A percentile compares a stretch with the other conserved stretches of the same genome.
Conservation (phyloP, 257 asterid genomes). For the Catharanthus roseus region DNA sequence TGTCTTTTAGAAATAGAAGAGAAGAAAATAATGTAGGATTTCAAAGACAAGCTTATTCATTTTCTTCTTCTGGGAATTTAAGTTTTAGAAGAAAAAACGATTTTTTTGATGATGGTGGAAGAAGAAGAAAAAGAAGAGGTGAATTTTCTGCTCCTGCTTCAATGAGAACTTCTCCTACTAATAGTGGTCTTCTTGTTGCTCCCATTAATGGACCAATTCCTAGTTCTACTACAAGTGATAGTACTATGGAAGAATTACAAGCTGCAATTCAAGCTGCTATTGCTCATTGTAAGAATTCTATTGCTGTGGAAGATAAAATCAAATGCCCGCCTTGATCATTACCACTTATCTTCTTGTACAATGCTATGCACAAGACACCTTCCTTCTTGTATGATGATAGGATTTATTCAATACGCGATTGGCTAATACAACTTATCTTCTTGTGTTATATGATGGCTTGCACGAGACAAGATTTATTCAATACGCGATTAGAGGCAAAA, state of each 20-base stretch:
- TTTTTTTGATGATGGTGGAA: neutral
- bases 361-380: no score
- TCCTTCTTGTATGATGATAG: no score
- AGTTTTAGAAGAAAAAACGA: constrained; percentile 37
- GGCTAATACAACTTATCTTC: no score
- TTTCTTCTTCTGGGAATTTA: constrained; percentile 46
- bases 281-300: constrained; percentile 86
- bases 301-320: constrained; percentile 39
- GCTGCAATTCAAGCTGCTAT: constrained; percentile 94
- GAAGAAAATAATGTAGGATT: constrained; percentile 16
- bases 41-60: constrained; percentile 43
- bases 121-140: constrained; percentile 48
- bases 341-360: no score
- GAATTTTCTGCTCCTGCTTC: constrained; percentile 80
- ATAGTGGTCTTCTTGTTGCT: constrained; percentile 72
- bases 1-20: constrained; percentile 30
- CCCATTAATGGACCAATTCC: constrained; percentile 32
- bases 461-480: no score
- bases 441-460: no score
- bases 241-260: constrained; percentile 88
- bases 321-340: constrained; percentile 27
- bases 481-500: constrained; percentile 7
- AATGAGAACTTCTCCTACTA: constrained; percentile 66
- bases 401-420: no score
- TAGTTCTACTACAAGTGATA: constrained; percentile 38